These are phyloP conservation scores for Pulveroboletus frians DNA, from an alignment of 768 basidiomycete genomes.

Conservation along the genomic window DNA sequence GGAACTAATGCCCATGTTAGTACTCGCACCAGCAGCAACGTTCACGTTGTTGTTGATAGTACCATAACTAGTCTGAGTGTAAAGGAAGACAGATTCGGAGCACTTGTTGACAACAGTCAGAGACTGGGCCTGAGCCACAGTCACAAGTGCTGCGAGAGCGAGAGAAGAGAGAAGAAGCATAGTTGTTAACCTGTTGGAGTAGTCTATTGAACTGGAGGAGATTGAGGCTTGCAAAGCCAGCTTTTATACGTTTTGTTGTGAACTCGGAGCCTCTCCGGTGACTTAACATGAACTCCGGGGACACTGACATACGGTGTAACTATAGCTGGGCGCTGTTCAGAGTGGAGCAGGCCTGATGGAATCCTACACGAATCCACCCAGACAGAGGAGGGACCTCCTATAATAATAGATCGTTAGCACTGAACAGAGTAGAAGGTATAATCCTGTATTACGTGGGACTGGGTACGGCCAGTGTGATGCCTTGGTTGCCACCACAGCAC, in stretches of 20 bases:
- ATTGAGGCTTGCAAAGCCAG: background rate
- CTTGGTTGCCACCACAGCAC: background rate
- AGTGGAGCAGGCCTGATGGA: background rate
- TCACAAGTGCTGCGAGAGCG: conserved; percentile 16
- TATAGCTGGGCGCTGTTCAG: background rate
- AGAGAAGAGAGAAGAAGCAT: conserved; percentile 22
- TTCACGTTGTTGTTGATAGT: conserved; percentile 24
- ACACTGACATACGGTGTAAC: background rate
- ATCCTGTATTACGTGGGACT: no score
- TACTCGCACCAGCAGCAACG: conserved; percentile 19
- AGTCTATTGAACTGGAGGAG: background rate
- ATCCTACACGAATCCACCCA: background rate
- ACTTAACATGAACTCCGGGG: background rate
- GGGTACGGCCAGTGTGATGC: no score
- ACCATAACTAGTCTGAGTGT: conserved; percentile 28
- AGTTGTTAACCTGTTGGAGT: background rate
- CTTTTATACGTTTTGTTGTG: conserved; percentile 14
- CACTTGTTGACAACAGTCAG: conserved; percentile 27
- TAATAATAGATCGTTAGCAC: background rate
- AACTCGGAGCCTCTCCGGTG: background rate
- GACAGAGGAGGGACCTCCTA: background rate
- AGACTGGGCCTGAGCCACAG: conserved; percentile 24
- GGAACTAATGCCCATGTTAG: conserved; percentile 28
- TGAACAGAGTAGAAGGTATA: no score
- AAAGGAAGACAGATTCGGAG: conserved; percentile 25